Percentiles rank a stretch among this genome's conserved stretches.
Conservation (phyloP, 1,284 basidiomycete species). For the Pyrrhoderma noxium region DNA sequence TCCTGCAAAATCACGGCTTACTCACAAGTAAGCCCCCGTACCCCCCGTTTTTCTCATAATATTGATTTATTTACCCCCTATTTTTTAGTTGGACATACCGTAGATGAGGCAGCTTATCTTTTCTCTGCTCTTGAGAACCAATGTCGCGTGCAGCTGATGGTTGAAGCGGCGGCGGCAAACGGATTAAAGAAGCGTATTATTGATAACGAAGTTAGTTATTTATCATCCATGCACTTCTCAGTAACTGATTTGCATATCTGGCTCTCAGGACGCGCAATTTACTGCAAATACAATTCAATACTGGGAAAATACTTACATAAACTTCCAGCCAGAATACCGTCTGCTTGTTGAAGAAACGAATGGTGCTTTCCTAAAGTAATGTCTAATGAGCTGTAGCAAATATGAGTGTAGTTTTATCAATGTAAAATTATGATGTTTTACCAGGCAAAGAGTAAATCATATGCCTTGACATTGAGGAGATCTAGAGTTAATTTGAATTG, state of each 20-base stretch:
- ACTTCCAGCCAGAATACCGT: constrained; percentile 25
- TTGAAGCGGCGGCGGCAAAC: constrained; percentile 29
- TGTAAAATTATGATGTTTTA: too few relatives aligned
- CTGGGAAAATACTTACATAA: constrained; percentile 24
- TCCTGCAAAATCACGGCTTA: constrained; percentile 18
- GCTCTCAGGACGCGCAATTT: constrained; percentile 28
- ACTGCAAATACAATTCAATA: constrained; percentile 29
- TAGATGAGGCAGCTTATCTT: constrained; percentile 28
- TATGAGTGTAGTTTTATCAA: too few relatives aligned
- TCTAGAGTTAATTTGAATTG: too few relatives aligned
- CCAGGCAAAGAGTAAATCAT: neutral
- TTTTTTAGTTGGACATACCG: constrained; percentile 21
- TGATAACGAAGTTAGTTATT: constrained; percentile 21
- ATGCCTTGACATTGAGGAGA: too few relatives aligned
- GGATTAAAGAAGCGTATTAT: constrained; percentile 20
- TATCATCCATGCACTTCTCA: neutral
- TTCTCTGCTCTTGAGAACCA: constrained; percentile 29
- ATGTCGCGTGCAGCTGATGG: constrained; percentile 29
- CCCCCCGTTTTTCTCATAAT: neutral
- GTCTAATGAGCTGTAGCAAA: neutral
- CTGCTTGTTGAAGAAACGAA: constrained; percentile 22
- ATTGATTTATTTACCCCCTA: neutral
- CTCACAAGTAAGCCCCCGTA: constrained; percentile 1
- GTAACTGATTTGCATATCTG: constrained; percentile 18
- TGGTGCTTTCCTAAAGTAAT: constrained; percentile 18